phyloP scores from a whole-genome alignment of 345 rosid species.

The Gossypium bickii region DNA sequence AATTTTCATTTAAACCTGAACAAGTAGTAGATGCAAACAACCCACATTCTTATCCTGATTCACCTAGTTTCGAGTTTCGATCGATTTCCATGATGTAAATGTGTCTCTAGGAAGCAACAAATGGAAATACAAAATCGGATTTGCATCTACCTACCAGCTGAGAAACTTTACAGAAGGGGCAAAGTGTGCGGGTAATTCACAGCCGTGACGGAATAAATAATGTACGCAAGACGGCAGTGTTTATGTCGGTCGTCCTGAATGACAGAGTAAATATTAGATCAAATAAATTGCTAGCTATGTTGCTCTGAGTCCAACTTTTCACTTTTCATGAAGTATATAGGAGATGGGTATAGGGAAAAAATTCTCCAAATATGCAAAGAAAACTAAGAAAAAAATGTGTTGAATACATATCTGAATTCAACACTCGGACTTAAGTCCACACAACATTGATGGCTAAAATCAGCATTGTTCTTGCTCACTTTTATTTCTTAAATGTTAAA shows the following conservation, averaged over 20 bases:
- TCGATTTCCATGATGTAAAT: not conserved
- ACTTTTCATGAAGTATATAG: not conserved
- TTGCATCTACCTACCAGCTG: constrained; percentile 1
- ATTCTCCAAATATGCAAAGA: not conserved
- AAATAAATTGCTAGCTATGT: not conserved
- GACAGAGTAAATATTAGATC: not conserved
- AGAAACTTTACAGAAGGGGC: not conserved
- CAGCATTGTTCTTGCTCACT: not conserved
- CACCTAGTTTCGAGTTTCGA: not conserved
- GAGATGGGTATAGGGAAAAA: not conserved
- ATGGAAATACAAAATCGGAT: not conserved
- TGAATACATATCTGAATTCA: not conserved
- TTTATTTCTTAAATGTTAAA: not conserved
- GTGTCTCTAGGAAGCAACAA: not conserved
- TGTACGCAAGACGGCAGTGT: not conserved
- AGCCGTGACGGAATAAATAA: not conserved
- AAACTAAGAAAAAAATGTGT: not conserved
- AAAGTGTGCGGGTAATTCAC: not conserved
- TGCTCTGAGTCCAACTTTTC: not conserved
- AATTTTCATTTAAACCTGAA: not conserved
- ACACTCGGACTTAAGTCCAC: not conserved
- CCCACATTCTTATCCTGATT: not conserved
- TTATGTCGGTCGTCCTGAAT: not conserved
- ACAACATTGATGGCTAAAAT: not conserved
- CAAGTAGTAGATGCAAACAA: not conserved